Evolutionary conservation across 1,284 basidiomycete genomes (phyloP).

Genomic region (Cutaneotrichosporon sp.): DNA sequence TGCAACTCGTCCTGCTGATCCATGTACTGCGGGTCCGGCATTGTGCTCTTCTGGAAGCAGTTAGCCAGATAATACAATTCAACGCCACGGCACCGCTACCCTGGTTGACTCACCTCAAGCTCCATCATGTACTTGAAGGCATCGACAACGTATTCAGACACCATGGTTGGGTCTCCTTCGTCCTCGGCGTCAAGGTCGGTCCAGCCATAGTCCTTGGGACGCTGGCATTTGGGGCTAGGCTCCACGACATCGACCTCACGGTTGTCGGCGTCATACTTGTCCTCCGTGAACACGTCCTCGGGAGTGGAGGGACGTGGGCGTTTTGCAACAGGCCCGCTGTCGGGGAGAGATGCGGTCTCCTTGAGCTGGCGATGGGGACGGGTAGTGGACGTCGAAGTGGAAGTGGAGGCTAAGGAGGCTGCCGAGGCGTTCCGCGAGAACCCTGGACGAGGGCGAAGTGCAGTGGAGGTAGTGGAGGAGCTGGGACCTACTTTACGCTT

Average conservation of each 20-base stretch:
- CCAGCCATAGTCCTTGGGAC: conserved; percentile 56
- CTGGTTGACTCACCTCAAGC: conserved; percentile 54
- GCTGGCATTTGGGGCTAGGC: not conserved
- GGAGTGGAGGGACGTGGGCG: conserved; percentile 33
- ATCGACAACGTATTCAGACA: conserved; percentile 90
- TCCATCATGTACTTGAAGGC: conserved; percentile 89
- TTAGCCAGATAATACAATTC: too few relatives aligned
- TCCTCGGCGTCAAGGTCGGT: conserved; percentile 91
- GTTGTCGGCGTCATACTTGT: conserved; percentile 34
- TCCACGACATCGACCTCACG: conserved; percentile 23
- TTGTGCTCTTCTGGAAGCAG: conserved; percentile 60
- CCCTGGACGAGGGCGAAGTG: conserved; percentile 6
- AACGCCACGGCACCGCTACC: conserved; percentile 47
- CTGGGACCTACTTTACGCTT: conserved; percentile 29
- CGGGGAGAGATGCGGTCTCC: conserved; percentile 21
- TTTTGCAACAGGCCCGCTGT: conserved; percentile 34
- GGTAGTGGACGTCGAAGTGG: conserved; percentile 8
- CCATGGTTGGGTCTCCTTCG: conserved; percentile 92
- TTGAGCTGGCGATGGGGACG: conserved; percentile 12
- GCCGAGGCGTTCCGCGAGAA: conserved; percentile 5
- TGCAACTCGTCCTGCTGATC: conserved; percentile 80
- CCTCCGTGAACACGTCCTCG: conserved; percentile 31
- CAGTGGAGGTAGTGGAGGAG: conserved; percentile 9
- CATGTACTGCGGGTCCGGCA: conserved; percentile 89
- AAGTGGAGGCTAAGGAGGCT: conserved; percentile 9